Base-by-base conservation (phyloP, 2,329 filamentous ascomycete genomes). In the Colletotrichum cuscutae region DNA sequence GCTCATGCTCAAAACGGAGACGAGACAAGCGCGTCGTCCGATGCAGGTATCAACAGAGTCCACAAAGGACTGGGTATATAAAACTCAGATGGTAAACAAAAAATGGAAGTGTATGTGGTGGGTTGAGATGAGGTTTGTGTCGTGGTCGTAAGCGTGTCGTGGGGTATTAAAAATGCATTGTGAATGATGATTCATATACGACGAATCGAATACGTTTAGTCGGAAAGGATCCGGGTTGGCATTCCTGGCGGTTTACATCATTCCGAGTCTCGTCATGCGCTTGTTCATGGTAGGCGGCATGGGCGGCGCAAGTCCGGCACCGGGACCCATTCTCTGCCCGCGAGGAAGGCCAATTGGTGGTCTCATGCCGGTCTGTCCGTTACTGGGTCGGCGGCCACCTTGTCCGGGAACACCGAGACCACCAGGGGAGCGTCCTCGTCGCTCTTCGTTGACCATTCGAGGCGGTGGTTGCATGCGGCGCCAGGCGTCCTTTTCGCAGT, bases 401-500 rank as follows among this genome's bases (percentile, higher is more conserved):
- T 54, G 65, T 15, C 70, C 65, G 30, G 58, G 67, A 32, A 54
- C n/a, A 19, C 67, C 71, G 37, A 74, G 62, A n/a, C 71, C 61
- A 26, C 71, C 71, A 8, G 71, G 71, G 2, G 71, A 35, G 9
- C 67, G 71, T 42, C 67, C 68, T 74, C 76, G 82, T 77, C 74
- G 80, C 57, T 83, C 84, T n/a, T 60, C 42, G 53, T 56, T 65
- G 52, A 30, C 22, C 62, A 54, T 65, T 2, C 53, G 53, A 4
- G 30, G 85, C 86, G 68, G 56, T 64, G 74, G 78, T 74, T 88
- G 85, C 35, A 87, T 82, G 52, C 88, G 83, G 65, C 87, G 86
- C 81, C 91, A 92, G 5, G 95, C 95, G 80, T 98, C 95, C 57
- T 92, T 90, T 82, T 98, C 96, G 81, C 96, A 99, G 80, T 93